Evolutionary conservation across 495 filamentous ascomycete genomes (phyloP).

Genomic region (Xylaria venustula): DNA sequence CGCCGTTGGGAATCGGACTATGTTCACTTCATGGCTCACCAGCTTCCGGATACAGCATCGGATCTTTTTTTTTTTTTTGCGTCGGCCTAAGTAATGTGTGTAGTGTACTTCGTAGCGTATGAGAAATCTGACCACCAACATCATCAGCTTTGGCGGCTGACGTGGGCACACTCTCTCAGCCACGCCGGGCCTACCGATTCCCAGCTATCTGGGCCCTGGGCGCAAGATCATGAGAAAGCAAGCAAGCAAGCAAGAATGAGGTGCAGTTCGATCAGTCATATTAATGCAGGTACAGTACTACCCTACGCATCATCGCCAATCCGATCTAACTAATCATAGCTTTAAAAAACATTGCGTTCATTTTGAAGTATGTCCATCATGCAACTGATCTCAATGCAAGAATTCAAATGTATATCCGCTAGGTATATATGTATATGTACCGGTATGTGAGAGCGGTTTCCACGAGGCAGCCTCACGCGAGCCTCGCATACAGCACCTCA

Average conservation of each 20-base stretch:
- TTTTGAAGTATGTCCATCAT: no score
- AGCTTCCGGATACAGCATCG: neutral
- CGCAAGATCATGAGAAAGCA: neutral
- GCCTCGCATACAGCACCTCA: neutral
- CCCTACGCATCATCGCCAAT: neutral
- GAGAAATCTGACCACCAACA: constrained; percentile 1
- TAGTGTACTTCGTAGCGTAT: neutral
- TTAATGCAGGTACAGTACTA: constrained; percentile 17
- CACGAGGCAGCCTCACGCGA: neutral
- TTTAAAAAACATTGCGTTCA: neutral
- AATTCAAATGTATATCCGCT: no score
- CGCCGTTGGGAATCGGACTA: no score
- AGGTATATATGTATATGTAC: no score
- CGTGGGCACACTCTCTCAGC: constrained; percentile 4
- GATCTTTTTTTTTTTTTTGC: no score
- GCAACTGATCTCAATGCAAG: no score
- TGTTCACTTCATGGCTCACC: no score
- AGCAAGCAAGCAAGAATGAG: neutral
- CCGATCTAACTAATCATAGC: neutral
- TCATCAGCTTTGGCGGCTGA: constrained; percentile 4
- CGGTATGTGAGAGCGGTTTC: no score
- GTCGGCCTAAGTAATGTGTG: no score
- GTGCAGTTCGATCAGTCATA: neutral
- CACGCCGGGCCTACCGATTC: neutral
- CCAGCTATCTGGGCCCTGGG: constrained; percentile 2